Evolutionary conservation across 2,329 filamentous ascomycete species (phyloP).

Genomic region (Aspergillus arachidicola): DNA sequence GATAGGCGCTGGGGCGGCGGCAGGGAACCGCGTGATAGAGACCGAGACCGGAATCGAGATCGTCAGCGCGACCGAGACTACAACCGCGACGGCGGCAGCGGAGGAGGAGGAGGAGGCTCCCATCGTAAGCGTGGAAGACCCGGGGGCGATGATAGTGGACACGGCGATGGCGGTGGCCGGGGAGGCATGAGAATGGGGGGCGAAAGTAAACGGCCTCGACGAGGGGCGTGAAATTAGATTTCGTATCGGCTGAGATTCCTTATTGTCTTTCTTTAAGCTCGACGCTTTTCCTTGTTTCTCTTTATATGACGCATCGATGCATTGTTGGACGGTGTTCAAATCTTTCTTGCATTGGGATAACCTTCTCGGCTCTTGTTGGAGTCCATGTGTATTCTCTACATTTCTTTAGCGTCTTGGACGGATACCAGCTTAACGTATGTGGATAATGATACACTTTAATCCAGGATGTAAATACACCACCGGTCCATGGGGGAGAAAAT

Average conservation of each 20-base stretch:
- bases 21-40: constrained; percentile 39
- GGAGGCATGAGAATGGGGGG: constrained; percentile 42
- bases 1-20: constrained; percentile 38
- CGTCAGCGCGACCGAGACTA: constrained; percentile 37
- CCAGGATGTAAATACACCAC: neutral
- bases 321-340: constrained; percentile 25
- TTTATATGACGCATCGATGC: constrained; percentile 18
- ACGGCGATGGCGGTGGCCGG: constrained; percentile 30
- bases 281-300: constrained; percentile 14
- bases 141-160: constrained; percentile 36
- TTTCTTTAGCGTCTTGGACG: constrained; percentile 1
- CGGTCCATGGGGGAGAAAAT: too few relatives aligned
- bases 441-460: constrained; percentile 1
- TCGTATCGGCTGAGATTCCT: neutral
- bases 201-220: constrained; percentile 46
- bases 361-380: constrained; percentile 7
- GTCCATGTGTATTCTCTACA: constrained; percentile 10
- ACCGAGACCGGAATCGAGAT: constrained; percentile 39
- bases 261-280: constrained; percentile 15
- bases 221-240: constrained; percentile 34
- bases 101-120: constrained; percentile 24
- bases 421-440: constrained; percentile 2
- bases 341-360: constrained; percentile 18
- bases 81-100: constrained; percentile 29
- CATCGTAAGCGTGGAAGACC: constrained; percentile 43